Conservation (phyloP, 257 asterid genomes). For the Lithospermum erythrorhizon region DNA sequence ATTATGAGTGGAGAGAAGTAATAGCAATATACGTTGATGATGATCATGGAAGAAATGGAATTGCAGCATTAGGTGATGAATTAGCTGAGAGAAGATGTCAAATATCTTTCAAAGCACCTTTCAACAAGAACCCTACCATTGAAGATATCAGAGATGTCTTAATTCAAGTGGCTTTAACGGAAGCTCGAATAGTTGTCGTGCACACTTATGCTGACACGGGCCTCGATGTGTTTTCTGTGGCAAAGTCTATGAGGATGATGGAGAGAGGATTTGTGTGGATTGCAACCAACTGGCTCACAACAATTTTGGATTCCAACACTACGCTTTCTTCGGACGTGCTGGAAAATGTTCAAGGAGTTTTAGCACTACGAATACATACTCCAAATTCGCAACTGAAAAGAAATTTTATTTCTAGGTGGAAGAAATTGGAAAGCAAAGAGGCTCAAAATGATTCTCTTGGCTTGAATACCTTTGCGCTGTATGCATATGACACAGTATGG, state of each 20-base stretch:
- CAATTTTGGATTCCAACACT: conserved; percentile 19
- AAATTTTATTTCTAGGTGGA: conserved; percentile 27
- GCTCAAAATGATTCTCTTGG: conserved; percentile 9
- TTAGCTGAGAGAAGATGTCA: conserved; percentile 25
- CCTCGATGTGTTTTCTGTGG: conserved; percentile 17
- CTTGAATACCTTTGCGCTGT: conserved; percentile 21
- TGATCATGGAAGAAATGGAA: conserved; percentile 31
- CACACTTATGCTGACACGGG: conserved; percentile 27
- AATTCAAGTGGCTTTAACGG: conserved; percentile 25
- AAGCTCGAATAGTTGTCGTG: conserved; percentile 27
- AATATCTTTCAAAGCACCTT: conserved; percentile 35
- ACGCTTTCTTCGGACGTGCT: conserved; percentile 9
- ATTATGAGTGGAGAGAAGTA: conserved; percentile 36
- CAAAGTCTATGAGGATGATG: conserved; percentile 29
- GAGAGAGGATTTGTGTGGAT: conserved; percentile 39
- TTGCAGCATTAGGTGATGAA: conserved; percentile 25
- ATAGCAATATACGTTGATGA: conserved; percentile 31
- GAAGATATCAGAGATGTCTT: conserved; percentile 26
- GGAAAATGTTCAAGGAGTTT: conserved; percentile 27
- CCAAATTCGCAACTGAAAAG: conserved; percentile 21
- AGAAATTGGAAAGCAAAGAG: conserved; percentile 7
- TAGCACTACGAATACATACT: conserved; percentile 25
- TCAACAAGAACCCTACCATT: conserved; percentile 12
- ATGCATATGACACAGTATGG: conserved; percentile 48
- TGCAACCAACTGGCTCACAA: conserved; percentile 39